Percentiles rank a stretch among this genome's conserved stretches.
These are phyloP conservation scores for Microdochium paspali DNA, from an alignment of 2,329 filamentous ascomycete genomes.

Conservation along the genomic window DNA sequence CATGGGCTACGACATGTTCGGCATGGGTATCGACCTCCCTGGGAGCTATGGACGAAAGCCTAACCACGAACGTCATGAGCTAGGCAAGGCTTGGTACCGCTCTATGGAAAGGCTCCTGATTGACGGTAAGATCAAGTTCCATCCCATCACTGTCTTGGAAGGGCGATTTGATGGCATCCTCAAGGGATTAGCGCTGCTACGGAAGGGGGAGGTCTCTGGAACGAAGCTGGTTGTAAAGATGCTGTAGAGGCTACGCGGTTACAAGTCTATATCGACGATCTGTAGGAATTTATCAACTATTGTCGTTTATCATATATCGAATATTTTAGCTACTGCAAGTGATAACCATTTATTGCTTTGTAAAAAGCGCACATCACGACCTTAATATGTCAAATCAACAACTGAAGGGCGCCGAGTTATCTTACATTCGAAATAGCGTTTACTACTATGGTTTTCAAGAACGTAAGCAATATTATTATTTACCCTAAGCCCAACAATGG, in stretches of 20 bases:
- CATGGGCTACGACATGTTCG: constrained; percentile 2
- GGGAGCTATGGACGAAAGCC: constrained; percentile 1
- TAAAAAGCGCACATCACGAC: neutral
- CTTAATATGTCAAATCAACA: neutral
- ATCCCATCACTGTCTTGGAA: constrained; percentile 3
- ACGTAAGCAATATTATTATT: no score
- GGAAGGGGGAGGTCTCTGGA: constrained; percentile 5
- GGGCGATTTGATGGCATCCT: constrained; percentile 3
- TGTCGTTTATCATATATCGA: neutral
- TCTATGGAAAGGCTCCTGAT: constrained; percentile 4
- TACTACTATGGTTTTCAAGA: no score
- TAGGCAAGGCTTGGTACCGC: neutral
- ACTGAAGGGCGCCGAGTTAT: neutral
- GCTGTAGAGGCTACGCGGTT: neutral
- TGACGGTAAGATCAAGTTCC: constrained; percentile 2
- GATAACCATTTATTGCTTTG: neutral
- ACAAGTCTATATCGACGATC: neutral
- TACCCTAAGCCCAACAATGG: no score
- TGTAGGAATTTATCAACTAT: neutral
- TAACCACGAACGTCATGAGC: neutral
- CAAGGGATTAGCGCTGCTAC: constrained; percentile 4
- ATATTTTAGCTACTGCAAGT: neutral
- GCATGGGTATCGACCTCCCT: constrained; percentile 1
- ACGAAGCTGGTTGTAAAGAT: constrained; percentile 4
- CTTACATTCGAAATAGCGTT: no score